Percentiles rank a stretch among this genome's conserved stretches.
These are phyloP conservation scores for Glycine tomentella DNA, from an alignment of 306 rosid species.

Conservation along the genomic window DNA sequence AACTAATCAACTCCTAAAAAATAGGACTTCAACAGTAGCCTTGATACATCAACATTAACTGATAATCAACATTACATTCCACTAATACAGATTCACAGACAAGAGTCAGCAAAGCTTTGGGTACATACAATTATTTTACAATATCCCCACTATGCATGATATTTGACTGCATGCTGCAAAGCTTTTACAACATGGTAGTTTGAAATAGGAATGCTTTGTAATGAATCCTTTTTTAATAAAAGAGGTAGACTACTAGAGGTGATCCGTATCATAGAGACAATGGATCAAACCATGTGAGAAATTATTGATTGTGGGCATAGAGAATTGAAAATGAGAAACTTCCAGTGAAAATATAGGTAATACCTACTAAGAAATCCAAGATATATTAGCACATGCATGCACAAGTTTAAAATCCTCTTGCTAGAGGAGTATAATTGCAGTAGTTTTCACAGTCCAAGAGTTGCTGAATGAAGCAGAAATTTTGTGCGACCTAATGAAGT, in stretches of 20 bases:
- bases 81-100: neutral
- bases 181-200: neutral
- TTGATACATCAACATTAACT: too few relatives aligned
- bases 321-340: neutral
- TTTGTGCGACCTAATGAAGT: neutral
- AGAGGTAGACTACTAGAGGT: neutral
- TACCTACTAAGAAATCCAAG: neutral
- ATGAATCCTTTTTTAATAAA: neutral
- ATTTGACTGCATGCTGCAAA: neutral
- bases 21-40: too few relatives aligned
- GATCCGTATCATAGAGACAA: neutral
- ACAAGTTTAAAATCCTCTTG: neutral
- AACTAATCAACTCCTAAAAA: too few relatives aligned
- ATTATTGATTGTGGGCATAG: neutral
- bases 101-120: neutral
- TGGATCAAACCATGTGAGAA: neutral
- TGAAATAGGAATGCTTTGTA: neutral
- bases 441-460: neutral
- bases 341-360: neutral
- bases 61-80: neutral
- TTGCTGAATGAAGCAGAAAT: neutral
- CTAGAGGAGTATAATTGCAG: neutral
- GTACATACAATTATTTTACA: neutral
- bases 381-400: neutral
- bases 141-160: neutral